Evolutionary conservation across 176 grass and related monocot species (phyloP).

Genomic region (Aegilops bicornis): DNA sequence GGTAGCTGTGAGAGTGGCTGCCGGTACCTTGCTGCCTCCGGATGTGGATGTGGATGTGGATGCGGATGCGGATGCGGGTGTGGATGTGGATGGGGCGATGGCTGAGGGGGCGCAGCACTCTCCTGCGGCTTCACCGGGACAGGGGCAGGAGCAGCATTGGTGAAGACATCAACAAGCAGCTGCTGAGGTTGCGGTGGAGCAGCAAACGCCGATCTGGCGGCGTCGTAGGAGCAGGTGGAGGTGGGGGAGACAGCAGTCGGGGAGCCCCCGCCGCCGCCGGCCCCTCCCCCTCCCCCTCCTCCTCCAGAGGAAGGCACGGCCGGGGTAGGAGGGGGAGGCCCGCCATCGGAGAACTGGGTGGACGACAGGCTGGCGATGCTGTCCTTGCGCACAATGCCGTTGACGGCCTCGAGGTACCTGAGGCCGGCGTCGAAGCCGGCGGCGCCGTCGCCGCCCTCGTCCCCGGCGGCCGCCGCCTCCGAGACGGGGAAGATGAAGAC

Average conservation of each 20-base stretch:
- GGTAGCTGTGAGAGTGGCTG: constrained; percentile 94
- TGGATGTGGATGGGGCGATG: background rate
- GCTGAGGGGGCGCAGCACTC: constrained; percentile 19
- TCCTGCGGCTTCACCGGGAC: constrained; percentile 41
- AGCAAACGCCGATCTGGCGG: constrained; percentile 51
- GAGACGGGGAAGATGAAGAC: constrained; percentile 82
- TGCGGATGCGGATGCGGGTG: constrained; percentile 11
- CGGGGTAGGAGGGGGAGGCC: constrained; percentile 7
- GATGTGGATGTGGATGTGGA: constrained; percentile 24
- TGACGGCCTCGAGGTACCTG: constrained; percentile 69
- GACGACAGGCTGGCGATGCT: constrained; percentile 63
- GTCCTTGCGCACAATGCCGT: constrained; percentile 77
- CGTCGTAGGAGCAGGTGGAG: constrained; percentile 54
- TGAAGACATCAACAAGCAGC: constrained; percentile 53
- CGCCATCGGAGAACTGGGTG: constrained; percentile 62
- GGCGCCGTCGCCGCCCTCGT: constrained; percentile 20
- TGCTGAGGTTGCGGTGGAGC: background rate
- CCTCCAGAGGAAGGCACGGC: constrained; percentile 4
- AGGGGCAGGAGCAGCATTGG: constrained; percentile 19
- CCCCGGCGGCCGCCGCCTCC: constrained; percentile 16
- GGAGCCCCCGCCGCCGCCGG: constrained; percentile 32
- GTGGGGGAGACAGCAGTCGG: constrained; percentile 49
- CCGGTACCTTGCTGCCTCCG: constrained; percentile 55
- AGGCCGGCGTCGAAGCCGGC: constrained; percentile 44
- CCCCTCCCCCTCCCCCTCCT: background rate